Conservation (phyloP, 169 alveolate species). For the Eimeria falciformis region DNA sequence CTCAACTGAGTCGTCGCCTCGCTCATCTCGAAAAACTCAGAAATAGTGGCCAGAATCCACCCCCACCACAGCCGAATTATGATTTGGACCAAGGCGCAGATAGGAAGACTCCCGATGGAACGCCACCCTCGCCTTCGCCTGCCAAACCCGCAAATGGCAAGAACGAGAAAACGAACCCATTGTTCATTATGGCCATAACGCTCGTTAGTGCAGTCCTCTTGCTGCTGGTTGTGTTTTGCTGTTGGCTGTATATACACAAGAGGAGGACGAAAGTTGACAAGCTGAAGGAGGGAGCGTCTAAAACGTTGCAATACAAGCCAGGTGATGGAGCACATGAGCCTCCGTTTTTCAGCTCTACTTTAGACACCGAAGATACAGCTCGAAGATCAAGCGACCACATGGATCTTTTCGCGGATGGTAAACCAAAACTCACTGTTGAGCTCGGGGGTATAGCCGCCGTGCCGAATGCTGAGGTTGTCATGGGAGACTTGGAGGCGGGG, state of each 20-base stretch:
- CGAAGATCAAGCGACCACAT: neutral
- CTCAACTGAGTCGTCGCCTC: neutral
- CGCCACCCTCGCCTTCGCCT: neutral
- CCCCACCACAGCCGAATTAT: slow-evolving; percentile 7
- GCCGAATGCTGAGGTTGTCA: neutral
- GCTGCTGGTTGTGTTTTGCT: neutral
- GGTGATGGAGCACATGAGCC: neutral
- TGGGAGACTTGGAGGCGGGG: slow-evolving; percentile 57
- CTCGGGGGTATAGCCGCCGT: neutral
- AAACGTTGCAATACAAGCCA: neutral
- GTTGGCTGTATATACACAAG: neutral
- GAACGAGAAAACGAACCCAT: neutral
- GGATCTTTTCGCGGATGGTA: too few relatives aligned
- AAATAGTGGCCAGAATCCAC: neutral
- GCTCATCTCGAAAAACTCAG: neutral
- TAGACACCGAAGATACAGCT: neutral
- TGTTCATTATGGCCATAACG: neutral
- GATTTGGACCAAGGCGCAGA: too few relatives aligned
- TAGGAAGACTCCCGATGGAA: neutral
- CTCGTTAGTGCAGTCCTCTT: neutral
- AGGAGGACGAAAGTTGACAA: neutral
- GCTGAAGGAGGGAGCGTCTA: neutral
- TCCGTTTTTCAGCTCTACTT: neutral
- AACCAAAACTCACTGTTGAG: too few relatives aligned
- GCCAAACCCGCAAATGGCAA: too few relatives aligned